phyloP scores from a whole-genome alignment of 306 rosid species.

The Dicorynia guianensis region DNA sequence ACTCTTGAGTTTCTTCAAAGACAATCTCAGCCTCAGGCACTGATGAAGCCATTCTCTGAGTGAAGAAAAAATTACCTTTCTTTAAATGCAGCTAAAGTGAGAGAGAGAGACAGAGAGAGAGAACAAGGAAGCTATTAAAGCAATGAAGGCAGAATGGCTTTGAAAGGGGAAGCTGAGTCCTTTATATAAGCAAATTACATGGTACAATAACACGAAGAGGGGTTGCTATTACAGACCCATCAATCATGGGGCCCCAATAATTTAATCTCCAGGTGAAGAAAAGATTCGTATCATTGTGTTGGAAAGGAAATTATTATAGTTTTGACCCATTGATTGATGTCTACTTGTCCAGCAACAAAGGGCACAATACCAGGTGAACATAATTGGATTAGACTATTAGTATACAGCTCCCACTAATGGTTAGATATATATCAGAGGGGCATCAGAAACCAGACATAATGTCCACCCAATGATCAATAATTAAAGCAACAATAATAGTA shows the following conservation, averaged over 20 bases:
- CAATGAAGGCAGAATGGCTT: slow-evolving; percentile 16
- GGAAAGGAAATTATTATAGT: neutral
- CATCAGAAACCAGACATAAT: too few species aligned
- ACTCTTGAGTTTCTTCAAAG: slow-evolving; percentile 38
- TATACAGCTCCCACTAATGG: too few species aligned
- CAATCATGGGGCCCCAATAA: slow-evolving; percentile 17
- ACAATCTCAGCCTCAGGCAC: slow-evolving; percentile 19
- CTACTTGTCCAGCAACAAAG: slow-evolving; percentile 21
- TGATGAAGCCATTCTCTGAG: slow-evolving; percentile 40
- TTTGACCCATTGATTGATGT: too few species aligned
- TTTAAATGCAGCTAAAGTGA: slow-evolving; percentile 1
- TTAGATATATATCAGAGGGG: too few species aligned
- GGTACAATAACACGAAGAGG: neutral
- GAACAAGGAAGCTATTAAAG: neutral
- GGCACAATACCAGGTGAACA: neutral
- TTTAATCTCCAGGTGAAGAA: slow-evolving; percentile 3
- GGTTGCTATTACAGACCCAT: slow-evolving; percentile 15
- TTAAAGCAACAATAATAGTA: too few species aligned
- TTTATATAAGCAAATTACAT: slow-evolving; percentile 33
- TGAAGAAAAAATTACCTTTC: neutral
- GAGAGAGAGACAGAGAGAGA: slow-evolving; percentile 31
- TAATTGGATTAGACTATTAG: too few species aligned
- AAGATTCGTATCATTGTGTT: neutral
- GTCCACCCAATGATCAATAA: too few species aligned
- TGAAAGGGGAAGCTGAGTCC: slow-evolving; percentile 25